Percentiles rank a stretch among this genome's conserved stretches.
Conservation (phyloP, 78 protist species). For the Tieghemostelium lacteum region DNA sequence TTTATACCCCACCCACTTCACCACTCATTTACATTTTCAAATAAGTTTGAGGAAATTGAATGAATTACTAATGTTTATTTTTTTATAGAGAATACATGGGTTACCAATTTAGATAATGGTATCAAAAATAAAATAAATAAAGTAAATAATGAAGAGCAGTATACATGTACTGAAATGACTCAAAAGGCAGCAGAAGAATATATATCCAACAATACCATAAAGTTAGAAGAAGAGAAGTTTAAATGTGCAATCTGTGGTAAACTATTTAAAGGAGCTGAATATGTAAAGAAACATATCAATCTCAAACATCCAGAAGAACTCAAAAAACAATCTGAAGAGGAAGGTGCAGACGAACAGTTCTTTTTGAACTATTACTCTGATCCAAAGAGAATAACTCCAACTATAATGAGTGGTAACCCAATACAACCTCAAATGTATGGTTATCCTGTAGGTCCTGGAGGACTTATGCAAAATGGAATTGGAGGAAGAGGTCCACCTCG, state of each 20-base stretch:
- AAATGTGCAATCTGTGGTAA: constrained; percentile 48
- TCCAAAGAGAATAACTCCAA: constrained; percentile 57
- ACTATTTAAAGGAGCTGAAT: constrained; percentile 62
- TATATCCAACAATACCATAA: constrained; percentile 48
- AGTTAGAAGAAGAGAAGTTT: constrained; percentile 51
- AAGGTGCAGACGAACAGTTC: constrained; percentile 70
- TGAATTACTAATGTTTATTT: constrained; percentile 1
- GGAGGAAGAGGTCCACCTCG: not conserved
- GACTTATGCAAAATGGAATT: not conserved
- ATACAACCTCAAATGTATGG: constrained; percentile 8
- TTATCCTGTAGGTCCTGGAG: not conserved
- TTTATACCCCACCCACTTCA: no score
- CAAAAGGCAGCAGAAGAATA: constrained; percentile 51
- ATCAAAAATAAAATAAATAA: constrained; percentile 31
- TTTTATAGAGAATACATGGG: constrained; percentile 46
- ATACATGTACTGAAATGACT: constrained; percentile 29
- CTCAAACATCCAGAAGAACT: constrained; percentile 70
- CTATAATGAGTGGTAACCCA: no score
- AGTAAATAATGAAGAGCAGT: constrained; percentile 51
- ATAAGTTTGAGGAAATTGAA: not conserved
- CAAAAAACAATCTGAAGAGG: constrained; percentile 22
- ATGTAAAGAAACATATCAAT: constrained; percentile 68
- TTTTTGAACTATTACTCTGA: constrained; percentile 72
- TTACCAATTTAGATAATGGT: constrained; percentile 50
- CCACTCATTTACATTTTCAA: no score